Base-by-base conservation (phyloP, 495 filamentous ascomycete genomes). In the Neurospora sp. region DNA sequence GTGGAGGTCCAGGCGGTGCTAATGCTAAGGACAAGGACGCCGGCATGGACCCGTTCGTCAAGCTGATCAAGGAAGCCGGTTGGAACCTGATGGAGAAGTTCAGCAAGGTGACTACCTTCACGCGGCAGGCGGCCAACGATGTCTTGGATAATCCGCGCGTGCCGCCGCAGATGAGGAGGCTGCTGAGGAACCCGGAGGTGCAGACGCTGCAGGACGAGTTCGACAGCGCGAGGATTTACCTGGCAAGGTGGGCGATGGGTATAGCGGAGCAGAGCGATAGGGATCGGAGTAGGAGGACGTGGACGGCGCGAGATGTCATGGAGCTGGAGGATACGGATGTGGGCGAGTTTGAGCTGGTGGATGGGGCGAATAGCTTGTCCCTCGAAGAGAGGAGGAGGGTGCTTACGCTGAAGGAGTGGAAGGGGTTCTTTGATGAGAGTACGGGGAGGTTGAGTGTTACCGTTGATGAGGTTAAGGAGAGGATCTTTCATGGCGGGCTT, bases 171-270 rank as follows among this genome's bases (percentile, higher is more conserved):
- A 89, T 98, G 38, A 87, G 91, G 76, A 87, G 93, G 70, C 76
- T 99, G 78, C 89, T 98, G 84, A 88, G 90, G 77, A 97, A 96
- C 71, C 96, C 96, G 1, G 94, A 99, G 78, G 94, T 99, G 12
- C 94, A 97, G 81, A 97, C 93, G 0, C 76, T 99, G 68, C 93
- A 96, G 79, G 94, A 98, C 73, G 96, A 99, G 79, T 99, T 98
- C 74, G 96, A 98, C 81, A 97, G 93, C 77, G 96, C 96, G 7
- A 87, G 96, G 73, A 83, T 99, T 44, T 99, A 99, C 76, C 85
- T 99, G 31, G 96, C 96, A 4, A 86, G 96, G 65, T 99, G 96
- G 96, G 96, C 96, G 0, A 98, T 98, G 96, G 96, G 93, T 1
- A 96, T 99, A 71, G 94, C 95, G 0, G 96, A 99, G 80, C 96